These are phyloP conservation scores for Caloboletus inedulis DNA, from an alignment of 1,284 basidiomycete species.

Conservation along the genomic window DNA sequence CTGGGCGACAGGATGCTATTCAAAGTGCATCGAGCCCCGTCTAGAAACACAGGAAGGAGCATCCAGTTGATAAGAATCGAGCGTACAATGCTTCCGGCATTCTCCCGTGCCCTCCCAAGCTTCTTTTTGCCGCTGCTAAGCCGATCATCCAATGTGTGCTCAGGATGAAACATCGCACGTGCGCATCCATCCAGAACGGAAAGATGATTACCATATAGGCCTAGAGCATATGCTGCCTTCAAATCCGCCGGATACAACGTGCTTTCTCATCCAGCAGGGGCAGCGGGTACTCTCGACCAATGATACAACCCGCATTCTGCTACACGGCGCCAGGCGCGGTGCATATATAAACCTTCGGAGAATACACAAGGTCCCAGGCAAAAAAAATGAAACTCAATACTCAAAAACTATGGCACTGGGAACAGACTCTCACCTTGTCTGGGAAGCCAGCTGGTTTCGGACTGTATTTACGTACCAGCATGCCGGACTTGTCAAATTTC, in stretches of 20 bases:
- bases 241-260: slow-evolving; percentile 14
- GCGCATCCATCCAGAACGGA: slow-evolving; percentile 25
- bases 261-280: slow-evolving; percentile 23
- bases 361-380: not conserved
- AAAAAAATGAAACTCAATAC: slow-evolving; percentile 17
- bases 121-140: slow-evolving; percentile 24
- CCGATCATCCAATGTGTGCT: slow-evolving; percentile 22
- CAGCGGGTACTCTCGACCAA: slow-evolving; percentile 15
- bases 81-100: slow-evolving; percentile 10
- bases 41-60: slow-evolving; percentile 4
- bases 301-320: slow-evolving; percentile 14
- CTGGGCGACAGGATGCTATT: slow-evolving; percentile 6
- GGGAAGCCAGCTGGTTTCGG: slow-evolving; percentile 24
- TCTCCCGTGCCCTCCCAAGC: slow-evolving; percentile 11
- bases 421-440: slow-evolving; percentile 26
- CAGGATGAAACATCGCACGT: slow-evolving; percentile 23
- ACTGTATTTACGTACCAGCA: slow-evolving; percentile 28
- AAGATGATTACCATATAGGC: slow-evolving; percentile 21
- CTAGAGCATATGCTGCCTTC: slow-evolving; percentile 12
- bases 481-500: slow-evolving; percentile 26
- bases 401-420: slow-evolving; percentile 11
- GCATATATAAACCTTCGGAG: slow-evolving; percentile 3
- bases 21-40: slow-evolving; percentile 3
- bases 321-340: not conserved
- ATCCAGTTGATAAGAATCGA: slow-evolving; percentile 4